Conservation (phyloP, 2,329 filamentous ascomycete genomes). For the Trichoderma citrinoviride region DNA sequence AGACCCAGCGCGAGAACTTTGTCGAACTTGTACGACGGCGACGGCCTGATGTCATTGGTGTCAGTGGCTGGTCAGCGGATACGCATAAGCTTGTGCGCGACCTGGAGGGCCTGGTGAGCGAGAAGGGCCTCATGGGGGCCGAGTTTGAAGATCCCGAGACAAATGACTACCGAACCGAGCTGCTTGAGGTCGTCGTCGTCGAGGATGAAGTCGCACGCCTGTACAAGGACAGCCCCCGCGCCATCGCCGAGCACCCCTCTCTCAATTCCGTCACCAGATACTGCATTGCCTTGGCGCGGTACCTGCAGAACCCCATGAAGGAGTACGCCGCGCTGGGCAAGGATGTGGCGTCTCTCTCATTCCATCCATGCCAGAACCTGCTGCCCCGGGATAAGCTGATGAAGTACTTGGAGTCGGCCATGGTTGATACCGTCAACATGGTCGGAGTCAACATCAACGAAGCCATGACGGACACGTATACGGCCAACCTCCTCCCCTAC, state of each 20-base stretch:
- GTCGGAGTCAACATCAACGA: slow-evolving; percentile 95
- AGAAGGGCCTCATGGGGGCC: slow-evolving; percentile 72
- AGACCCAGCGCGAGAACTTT: slow-evolving; percentile 65
- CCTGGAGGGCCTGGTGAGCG: slow-evolving; percentile 72
- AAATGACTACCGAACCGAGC: slow-evolving; percentile 71
- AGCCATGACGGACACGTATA: slow-evolving; percentile 75
- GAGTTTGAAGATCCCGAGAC: slow-evolving; percentile 80
- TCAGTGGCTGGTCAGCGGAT: slow-evolving; percentile 86
- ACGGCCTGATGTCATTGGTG: slow-evolving; percentile 83
- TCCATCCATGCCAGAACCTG: slow-evolving; percentile 86
- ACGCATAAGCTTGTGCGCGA: slow-evolving; percentile 81
- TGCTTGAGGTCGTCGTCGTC: slow-evolving; percentile 83
- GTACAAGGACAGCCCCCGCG: slow-evolving; percentile 86
- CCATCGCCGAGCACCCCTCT: slow-evolving; percentile 74
- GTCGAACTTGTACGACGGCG: slow-evolving; percentile 75
- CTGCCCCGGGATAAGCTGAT: slow-evolving; percentile 83
- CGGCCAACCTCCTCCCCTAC: slow-evolving; percentile 84
- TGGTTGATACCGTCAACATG: slow-evolving; percentile 98
- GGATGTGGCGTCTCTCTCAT: slow-evolving; percentile 81
- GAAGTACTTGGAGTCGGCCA: slow-evolving; percentile 86
- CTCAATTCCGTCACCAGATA: slow-evolving; percentile 79
- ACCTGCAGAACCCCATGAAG: slow-evolving; percentile 93
- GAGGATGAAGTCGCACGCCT: slow-evolving; percentile 97
- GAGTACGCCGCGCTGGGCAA: slow-evolving; percentile 92
- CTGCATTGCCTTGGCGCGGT: slow-evolving; percentile 83